These are phyloP conservation scores for Neoarthrinium moseri DNA, from an alignment of 2,329 filamentous ascomycete species.

Conservation along the genomic window DNA sequence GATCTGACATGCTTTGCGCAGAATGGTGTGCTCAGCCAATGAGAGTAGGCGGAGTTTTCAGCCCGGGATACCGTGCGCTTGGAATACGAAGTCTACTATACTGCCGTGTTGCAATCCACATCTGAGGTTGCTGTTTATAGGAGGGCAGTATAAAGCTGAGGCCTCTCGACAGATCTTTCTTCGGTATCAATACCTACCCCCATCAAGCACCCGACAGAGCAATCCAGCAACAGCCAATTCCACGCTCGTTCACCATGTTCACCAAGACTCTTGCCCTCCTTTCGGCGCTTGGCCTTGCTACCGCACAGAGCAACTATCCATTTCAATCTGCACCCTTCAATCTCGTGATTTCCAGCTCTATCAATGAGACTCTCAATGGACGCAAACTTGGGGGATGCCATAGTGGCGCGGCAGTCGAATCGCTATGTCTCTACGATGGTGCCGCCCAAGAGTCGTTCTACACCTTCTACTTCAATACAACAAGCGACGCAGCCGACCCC, in stretches of 20 bases:
- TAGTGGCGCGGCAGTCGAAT: slow-evolving; percentile 16
- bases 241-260: slow-evolving; percentile 10
- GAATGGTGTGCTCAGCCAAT: too few relatives aligned
- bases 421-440: slow-evolving; percentile 15
- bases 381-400: slow-evolving; percentile 17
- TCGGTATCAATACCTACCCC: too few relatives aligned
- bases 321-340: slow-evolving; percentile 19
- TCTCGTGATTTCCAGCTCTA: slow-evolving; percentile 17
- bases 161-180: too few relatives aligned
- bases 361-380: slow-evolving; percentile 15
- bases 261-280: slow-evolving; percentile 9
- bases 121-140: too few relatives aligned
- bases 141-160: too few relatives aligned
- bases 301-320: slow-evolving; percentile 14
- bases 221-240: too few relatives aligned
- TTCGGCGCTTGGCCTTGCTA: slow-evolving; percentile 11
- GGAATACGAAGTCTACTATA: too few relatives aligned
- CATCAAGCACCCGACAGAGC: too few relatives aligned
- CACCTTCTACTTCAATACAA: slow-evolving; percentile 18
- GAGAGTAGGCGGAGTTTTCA: too few relatives aligned
- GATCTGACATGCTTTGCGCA: too few relatives aligned
- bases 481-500: slow-evolving; percentile 7
- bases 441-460: slow-evolving; percentile 9
- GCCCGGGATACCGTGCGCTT: too few relatives aligned
- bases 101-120: too few relatives aligned